Evolutionary conservation across 306 rosid species (phyloP), one percentile per base, ranked within the genome.

Genomic region (Bauhinia variegata): DNA sequence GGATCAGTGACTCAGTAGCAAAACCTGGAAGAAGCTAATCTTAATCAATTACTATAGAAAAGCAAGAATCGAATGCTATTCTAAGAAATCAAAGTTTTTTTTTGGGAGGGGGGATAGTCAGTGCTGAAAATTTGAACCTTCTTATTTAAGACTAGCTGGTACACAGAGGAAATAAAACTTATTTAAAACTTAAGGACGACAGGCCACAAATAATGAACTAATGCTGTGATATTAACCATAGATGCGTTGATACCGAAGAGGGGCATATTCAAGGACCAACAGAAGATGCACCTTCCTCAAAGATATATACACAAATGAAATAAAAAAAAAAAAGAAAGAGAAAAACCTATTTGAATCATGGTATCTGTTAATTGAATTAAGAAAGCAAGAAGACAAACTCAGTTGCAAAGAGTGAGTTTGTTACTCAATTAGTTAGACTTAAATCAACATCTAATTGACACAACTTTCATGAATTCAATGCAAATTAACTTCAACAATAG

Each of bases 11-110:
- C 11, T 76, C 87, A 49, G 85, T 49, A 52, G 85, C 84, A 74
- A 85, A 90, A 71, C 96, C 96, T 90, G 81, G 50, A 72, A 54
- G 17, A 57, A 62, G 32, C 49, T 17, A 31, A 43, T 60, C 34
- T 0, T 2, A 55, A 33, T 38, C 46, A 60, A 15, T 58, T 56
- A 49, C 0, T 14, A 67, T 23, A 23, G 28, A 23, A 70, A 60
- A 54, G n/a, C 23, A 67, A 54, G 41, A 19, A 44, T 19, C 28
- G 32, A 39, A 11, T 3, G 8, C 36, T 7, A 23, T 13, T 54
- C 6, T 12, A 28, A 18, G 5, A 12, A 7, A 54, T 13, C 5
- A 36, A 36, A 8, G n/a, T n/a, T n/a, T n/a, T n/a, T n/a, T n/a
- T n/a, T n/a, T n/a, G n/a, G n/a, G n/a, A n/a, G n/a, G n/a, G n/a